A percentile compares a stretch with the other conserved stretches of the same genome.
These are phyloP conservation scores for Arxiozyma bovina DNA, from an alignment of 1,139 yeast genomes.

Conservation along the genomic window DNA sequence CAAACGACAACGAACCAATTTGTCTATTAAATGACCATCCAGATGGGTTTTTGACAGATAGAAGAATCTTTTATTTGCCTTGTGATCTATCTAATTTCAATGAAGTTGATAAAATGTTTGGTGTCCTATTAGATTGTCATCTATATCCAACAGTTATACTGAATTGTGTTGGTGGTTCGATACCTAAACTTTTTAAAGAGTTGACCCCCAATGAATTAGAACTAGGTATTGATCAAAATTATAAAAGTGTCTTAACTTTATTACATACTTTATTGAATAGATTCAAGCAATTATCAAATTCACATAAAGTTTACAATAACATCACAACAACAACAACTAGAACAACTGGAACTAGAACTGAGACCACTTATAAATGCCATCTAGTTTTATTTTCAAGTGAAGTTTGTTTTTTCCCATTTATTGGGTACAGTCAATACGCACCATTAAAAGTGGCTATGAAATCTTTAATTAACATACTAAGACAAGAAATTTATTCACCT, in stretches of 20 bases:
- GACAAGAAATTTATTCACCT: slow-evolving; percentile 56
- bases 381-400: slow-evolving; percentile 73
- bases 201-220: slow-evolving; percentile 49
- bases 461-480: slow-evolving; percentile 61
- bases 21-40: slow-evolving; percentile 12
- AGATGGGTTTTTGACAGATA: slow-evolving; percentile 13
- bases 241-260: slow-evolving; percentile 62
- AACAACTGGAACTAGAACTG: neutral
- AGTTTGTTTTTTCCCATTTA: slow-evolving; percentile 74
- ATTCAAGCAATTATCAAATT: neutral
- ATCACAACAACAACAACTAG: too few species aligned
- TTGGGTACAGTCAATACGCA: slow-evolving; percentile 86
- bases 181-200: slow-evolving; percentile 72
- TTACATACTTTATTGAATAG: slow-evolving; percentile 44
- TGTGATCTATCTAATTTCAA: slow-evolving; percentile 62
- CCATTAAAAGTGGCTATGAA: slow-evolving; percentile 81
- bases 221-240: slow-evolving; percentile 58
- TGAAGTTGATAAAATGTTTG: slow-evolving; percentile 40
- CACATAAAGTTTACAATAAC: neutral
- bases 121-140: slow-evolving; percentile 19
- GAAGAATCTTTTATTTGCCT: slow-evolving; percentile 40
- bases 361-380: slow-evolving; percentile 32
- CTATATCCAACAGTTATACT: slow-evolving; percentile 59
- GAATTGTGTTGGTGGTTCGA: slow-evolving; percentile 83
- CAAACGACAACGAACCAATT: slow-evolving; percentile 12